phyloP scores from a whole-genome alignment of 306 rosid species.

The Carpinus viminea region DNA sequence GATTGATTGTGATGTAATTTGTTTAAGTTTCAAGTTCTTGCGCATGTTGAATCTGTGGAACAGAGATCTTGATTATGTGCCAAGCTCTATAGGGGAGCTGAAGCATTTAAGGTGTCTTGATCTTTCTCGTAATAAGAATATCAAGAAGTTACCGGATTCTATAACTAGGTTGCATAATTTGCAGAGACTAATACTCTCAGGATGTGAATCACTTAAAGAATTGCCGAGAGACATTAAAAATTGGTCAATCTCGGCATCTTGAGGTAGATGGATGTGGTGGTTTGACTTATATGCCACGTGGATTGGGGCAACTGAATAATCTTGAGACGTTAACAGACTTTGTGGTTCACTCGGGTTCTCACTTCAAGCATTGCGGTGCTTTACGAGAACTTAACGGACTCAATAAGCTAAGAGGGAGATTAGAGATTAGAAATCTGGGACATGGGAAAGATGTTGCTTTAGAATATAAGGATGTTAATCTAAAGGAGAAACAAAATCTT shows the following conservation, averaged over 20 bases:
- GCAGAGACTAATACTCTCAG: neutral
- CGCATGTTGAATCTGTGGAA: neutral
- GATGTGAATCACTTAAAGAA: too few species aligned
- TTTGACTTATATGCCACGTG: neutral
- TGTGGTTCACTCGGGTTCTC: neutral
- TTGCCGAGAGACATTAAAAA: conserved; percentile 5
- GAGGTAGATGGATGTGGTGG: neutral
- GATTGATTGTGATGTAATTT: neutral
- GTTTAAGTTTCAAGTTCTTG: neutral
- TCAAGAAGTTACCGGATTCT: neutral
- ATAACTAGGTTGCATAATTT: neutral
- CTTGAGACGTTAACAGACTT: neutral
- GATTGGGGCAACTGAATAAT: neutral
- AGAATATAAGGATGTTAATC: neutral
- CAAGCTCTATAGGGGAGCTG: neutral
- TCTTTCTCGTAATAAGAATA: neutral
- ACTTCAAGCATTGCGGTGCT: too few species aligned
- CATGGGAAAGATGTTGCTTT: neutral
- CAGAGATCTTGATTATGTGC: neutral
- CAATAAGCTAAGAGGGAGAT: neutral
- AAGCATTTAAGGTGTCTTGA: conserved; percentile 12
- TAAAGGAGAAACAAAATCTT: neutral
- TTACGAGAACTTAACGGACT: conserved; percentile 9
- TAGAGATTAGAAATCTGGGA: neutral
- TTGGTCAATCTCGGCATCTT: conserved; percentile 25